These are phyloP conservation scores for Erodium texanum DNA, from an alignment of 441 rosid genomes.

Conservation along the genomic window DNA sequence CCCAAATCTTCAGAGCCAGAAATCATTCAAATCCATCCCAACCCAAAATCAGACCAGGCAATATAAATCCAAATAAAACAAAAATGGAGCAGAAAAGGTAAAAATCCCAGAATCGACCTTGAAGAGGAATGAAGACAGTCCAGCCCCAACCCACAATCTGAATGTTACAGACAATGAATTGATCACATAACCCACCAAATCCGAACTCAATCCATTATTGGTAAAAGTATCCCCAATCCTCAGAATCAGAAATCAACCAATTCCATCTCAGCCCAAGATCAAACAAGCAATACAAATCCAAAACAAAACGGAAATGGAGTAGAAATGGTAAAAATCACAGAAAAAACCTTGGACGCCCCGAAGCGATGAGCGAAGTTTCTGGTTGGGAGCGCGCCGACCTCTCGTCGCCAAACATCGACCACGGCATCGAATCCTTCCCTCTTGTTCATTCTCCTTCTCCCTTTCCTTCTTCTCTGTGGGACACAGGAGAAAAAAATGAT, in stretches of 20 bases:
- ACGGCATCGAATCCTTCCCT: conserved; percentile 31
- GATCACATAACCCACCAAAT: background rate
- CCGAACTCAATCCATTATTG: background rate
- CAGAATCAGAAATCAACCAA: background rate
- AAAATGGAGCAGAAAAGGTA: too few species aligned
- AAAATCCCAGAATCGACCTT: too few species aligned
- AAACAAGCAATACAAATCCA: background rate
- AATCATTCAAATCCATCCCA: background rate
- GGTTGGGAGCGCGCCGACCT: conserved; percentile 63
- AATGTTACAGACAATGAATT: background rate
- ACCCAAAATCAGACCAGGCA: background rate
- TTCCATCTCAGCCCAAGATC: background rate
- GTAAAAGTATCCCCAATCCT: background rate
- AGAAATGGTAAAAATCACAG: background rate
- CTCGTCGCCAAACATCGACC: conserved; percentile 57
- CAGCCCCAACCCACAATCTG: too few species aligned
- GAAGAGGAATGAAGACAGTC: too few species aligned
- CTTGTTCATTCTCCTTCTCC: conserved; percentile 24
- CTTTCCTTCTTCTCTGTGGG: background rate
- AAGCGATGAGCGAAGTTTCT: conserved; percentile 61
- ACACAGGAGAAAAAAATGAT: too few species aligned
- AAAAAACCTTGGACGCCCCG: conserved; percentile 63
- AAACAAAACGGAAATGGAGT: background rate
- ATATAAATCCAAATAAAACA: too few species aligned
- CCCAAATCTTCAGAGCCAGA: background rate